Conservation (phyloP, 2,329 filamentous ascomycete species). For the Exophiala oligosperma region DNA sequence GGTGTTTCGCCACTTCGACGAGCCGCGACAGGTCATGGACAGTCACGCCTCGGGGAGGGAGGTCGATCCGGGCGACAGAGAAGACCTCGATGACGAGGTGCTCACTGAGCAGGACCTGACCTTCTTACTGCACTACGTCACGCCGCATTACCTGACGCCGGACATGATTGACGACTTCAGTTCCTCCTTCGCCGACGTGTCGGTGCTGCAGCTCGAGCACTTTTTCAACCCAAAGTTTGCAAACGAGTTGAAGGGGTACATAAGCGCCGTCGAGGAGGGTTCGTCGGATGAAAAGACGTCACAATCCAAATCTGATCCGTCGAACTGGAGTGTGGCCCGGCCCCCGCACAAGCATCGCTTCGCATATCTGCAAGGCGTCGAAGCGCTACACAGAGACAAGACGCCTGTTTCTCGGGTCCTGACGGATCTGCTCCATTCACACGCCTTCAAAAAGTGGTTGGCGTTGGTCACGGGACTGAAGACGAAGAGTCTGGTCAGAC, state of each 20-base stretch:
- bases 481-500: conserved; percentile 59
- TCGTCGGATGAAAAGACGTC: conserved; percentile 36
- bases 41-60: conserved; percentile 33
- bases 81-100: conserved; percentile 52
- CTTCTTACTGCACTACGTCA: conserved; percentile 86
- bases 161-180: conserved; percentile 83
- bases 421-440: conserved; percentile 78
- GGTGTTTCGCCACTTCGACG: conserved; percentile 51
- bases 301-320: conserved; percentile 32
- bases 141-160: conserved; percentile 86
- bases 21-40: conserved; percentile 35
- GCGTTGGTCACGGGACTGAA: conserved; percentile 75
- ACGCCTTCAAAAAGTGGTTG: conserved; percentile 87
- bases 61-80: conserved; percentile 35
- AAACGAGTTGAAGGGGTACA: conserved; percentile 66
- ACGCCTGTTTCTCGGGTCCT: conserved; percentile 73
- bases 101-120: conserved; percentile 80
- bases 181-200: conserved; percentile 78
- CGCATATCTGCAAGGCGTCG: conserved; percentile 57
- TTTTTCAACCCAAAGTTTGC: conserved; percentile 80
- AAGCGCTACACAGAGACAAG: conserved; percentile 43
- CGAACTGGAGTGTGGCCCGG: conserved; percentile 71
- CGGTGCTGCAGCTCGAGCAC: conserved; percentile 75
- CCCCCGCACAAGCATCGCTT: conserved; percentile 96
- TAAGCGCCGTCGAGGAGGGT: conserved; percentile 64